Evolutionary conservation across 352 stramenopile species (phyloP), one percentile per base, ranked within the genome.

Genomic region (Globisporangium acanthophoron): DNA sequence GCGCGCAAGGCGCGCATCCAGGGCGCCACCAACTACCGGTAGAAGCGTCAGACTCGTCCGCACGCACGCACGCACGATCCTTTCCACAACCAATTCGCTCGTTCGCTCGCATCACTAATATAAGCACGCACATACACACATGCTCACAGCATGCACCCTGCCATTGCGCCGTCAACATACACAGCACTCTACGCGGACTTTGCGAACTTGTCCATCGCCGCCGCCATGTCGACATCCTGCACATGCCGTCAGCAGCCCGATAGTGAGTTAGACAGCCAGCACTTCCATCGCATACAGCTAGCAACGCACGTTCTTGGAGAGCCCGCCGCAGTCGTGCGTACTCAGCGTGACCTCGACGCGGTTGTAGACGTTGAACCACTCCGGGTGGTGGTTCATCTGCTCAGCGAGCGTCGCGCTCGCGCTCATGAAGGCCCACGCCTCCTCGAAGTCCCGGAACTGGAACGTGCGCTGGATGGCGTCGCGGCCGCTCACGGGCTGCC

Each of bases 311-410:
- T 98, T 98, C 52, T 87, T 70, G 40, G 90, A 97, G 21, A 99
- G 68, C 1, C 96, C 96, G 62, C 80, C 78, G 62, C 86, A 96
- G 71, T 99, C 96, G 75, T 99, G 96, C 20, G 96, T 99, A 52
- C 92, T 98, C 20, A 99, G 78, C 45, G 92, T 98, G 45, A 99
- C 92, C 50, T 98, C 81, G 20, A 99, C 96, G 48, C 75, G 77
- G 74, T 98, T 99, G 80, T 99, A 99, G 6, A 99, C 95, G 70
- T 99, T 99, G 71, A 97, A 98, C 96, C 96, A 99, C 82, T 99
- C 96, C 1, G 97, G 97, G 79, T 99, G 97, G 81, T 99, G 97
- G 73, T 98, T 86, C 83, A 98, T 88, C 54, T 93, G 71, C 69
- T 96, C 85, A 3, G 87, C 87, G 35, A 90, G 66, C 53, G 88